Percentiles rank a stretch among this genome's conserved stretches.
phyloP scores from a whole-genome alignment of 805 yeast species.

The Yamadazyma scolyti region DNA sequence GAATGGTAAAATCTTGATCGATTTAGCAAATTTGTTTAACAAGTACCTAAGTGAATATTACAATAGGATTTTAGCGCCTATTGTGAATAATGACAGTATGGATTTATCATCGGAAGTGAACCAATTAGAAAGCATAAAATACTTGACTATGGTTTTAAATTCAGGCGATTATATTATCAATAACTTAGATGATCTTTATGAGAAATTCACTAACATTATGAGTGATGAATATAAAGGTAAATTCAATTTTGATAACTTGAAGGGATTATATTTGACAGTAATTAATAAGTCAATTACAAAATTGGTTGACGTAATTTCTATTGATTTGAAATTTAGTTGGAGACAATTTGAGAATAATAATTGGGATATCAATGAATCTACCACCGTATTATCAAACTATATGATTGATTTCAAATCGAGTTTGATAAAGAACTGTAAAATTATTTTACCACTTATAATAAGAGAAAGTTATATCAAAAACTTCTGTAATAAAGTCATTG shows the following conservation, averaged over 20 bases:
- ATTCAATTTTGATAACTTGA: constrained; percentile 53
- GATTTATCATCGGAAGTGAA: constrained; percentile 17
- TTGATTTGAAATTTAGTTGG: constrained; percentile 70
- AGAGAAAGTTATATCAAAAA: constrained; percentile 70
- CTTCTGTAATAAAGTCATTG: constrained; percentile 74
- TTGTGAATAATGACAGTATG: constrained; percentile 26
- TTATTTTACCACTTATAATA: constrained; percentile 55
- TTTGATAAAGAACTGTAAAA: constrained; percentile 41
- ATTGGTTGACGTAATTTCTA: constrained; percentile 54
- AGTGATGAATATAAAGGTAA: constrained; percentile 32
- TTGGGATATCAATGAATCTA: constrained; percentile 65
- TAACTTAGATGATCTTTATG: constrained; percentile 75
- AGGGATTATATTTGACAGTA: constrained; percentile 52
- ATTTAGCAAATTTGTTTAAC: constrained; percentile 56
- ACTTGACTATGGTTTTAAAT: constrained; percentile 69
- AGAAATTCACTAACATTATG: constrained; percentile 44
- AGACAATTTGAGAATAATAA: constrained; percentile 73
- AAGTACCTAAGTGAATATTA: constrained; percentile 55
- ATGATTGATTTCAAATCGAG: constrained; percentile 53
- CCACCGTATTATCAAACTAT: constrained; percentile 70
- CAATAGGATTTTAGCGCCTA: constrained; percentile 27
- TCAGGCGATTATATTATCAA: constrained; percentile 87
- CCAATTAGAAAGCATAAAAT: constrained; percentile 59
- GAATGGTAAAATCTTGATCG: constrained; percentile 43
- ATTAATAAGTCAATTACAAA: constrained; percentile 56